These are phyloP conservation scores for Adansonia grandidieri DNA, from an alignment of 441 rosid genomes.

Conservation along the genomic window DNA sequence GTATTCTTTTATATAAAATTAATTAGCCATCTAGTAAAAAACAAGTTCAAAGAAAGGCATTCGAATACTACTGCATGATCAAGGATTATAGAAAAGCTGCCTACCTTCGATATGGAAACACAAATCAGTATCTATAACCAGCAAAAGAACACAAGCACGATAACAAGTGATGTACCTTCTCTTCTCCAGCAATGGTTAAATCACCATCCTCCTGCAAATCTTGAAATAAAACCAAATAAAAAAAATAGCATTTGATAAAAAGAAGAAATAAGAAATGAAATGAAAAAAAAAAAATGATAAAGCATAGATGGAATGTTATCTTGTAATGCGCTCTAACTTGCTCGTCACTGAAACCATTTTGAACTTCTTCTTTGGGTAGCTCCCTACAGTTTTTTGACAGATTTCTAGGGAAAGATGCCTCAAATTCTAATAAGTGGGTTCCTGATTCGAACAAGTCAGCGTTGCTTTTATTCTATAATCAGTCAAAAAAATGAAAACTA, in stretches of 20 bases:
- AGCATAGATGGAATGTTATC: background rate
- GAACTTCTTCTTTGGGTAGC: slow-evolving; percentile 35
- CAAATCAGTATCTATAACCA: background rate
- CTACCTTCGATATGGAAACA: background rate
- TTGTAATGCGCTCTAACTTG: slow-evolving; percentile 47
- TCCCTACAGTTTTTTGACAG: slow-evolving; percentile 37
- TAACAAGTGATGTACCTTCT: slow-evolving; percentile 50
- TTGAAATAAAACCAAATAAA: slow-evolving; percentile 31
- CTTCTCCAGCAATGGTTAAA: slow-evolving; percentile 77
- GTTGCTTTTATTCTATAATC: slow-evolving; percentile 62
- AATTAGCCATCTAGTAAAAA: background rate
- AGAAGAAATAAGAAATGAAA: background rate
- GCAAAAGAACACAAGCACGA: background rate
- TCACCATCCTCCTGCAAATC: slow-evolving; percentile 90
- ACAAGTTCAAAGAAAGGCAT: background rate
- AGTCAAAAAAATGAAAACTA: slow-evolving; percentile 45
- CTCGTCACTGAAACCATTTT: slow-evolving; percentile 76
- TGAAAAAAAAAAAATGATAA: background rate
- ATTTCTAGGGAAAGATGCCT: slow-evolving; percentile 38
- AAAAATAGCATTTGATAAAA: slow-evolving; percentile 18
- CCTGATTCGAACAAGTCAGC: slow-evolving; percentile 49
- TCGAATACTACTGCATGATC: background rate
- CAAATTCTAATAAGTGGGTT: slow-evolving; percentile 42
- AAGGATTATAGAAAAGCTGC: background rate
- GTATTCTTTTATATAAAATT: background rate